phyloP scores from a whole-genome alignment of 495 filamentous ascomycete genomes.

The Rhizodiscina lignyota region DNA sequence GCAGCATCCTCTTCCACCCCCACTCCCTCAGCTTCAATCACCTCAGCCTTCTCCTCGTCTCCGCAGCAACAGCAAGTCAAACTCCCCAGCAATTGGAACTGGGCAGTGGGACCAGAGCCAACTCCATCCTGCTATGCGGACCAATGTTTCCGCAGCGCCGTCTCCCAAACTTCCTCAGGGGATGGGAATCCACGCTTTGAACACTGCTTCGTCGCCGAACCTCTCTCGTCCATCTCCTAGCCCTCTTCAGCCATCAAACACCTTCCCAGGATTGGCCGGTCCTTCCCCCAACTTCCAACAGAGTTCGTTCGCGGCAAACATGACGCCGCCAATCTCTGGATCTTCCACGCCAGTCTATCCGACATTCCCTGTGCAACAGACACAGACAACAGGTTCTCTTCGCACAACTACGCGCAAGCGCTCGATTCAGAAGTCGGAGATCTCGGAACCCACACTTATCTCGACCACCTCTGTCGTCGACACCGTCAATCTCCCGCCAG shows the following conservation, averaged over 20 bases:
- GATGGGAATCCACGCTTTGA: neutral
- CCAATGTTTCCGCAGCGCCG: conserved; percentile 10
- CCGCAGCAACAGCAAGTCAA: conserved; percentile 19
- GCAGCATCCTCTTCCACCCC: too few relatives aligned
- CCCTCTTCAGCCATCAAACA: conserved; percentile 1
- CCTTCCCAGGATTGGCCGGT: neutral
- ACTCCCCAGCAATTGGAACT: conserved; percentile 5
- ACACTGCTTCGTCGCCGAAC: conserved; percentile 6
- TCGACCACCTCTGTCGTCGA: conserved; percentile 56
- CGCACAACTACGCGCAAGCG: conserved; percentile 41
- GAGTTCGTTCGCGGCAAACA: conserved; percentile 36
- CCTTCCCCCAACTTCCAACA: conserved; percentile 22
- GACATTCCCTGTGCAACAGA: conserved; percentile 13
- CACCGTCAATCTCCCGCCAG: conserved; percentile 23
- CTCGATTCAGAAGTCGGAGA: conserved; percentile 53
- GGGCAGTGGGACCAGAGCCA: conserved; percentile 19
- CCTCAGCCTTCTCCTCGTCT: conserved; percentile 7
- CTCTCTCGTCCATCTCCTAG: conserved; percentile 10
- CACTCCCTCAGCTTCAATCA: neutral
- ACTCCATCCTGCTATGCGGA: too few relatives aligned
- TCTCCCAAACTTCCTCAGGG: neutral
- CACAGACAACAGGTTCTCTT: conserved; percentile 5
- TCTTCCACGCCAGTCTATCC: conserved; percentile 19
- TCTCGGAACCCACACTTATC: conserved; percentile 74
- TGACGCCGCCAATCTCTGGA: conserved; percentile 35